A percentile compares a stretch with the other conserved stretches of the same genome.
phyloP scores from a whole-genome alignment of 192 early-diverging fungal genomes.

The Helicostylum pulchrum region DNA sequence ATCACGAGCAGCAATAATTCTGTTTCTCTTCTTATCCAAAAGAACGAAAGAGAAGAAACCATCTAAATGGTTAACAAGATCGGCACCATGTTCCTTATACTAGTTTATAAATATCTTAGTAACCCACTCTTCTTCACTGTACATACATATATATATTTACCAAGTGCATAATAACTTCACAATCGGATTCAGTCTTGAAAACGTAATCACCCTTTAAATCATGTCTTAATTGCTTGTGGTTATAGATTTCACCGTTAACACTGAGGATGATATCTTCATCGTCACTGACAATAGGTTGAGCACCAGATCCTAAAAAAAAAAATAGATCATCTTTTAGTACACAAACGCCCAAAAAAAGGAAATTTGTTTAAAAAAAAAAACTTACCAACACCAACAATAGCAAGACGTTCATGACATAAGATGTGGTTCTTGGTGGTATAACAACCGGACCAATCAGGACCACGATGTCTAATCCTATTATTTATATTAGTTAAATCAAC shows the following conservation, averaged over 20 bases:
- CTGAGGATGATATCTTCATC: slow-evolving; percentile 84
- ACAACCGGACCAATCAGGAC: slow-evolving; percentile 98
- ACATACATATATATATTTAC: slow-evolving; percentile 57
- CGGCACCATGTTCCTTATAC: slow-evolving; percentile 85
- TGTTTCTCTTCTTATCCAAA: slow-evolving; percentile 76
- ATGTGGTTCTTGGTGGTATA: slow-evolving; percentile 78
- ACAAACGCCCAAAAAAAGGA: background rate
- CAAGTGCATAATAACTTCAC: slow-evolving; percentile 93
- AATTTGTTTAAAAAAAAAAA: slow-evolving; percentile 14
- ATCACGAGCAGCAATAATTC: slow-evolving; percentile 91
- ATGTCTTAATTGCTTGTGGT: slow-evolving; percentile 83
- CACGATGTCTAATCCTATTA: slow-evolving; percentile 87
- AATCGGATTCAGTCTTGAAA: slow-evolving; percentile 98
- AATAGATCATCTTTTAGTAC: background rate
- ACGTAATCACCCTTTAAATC: slow-evolving; percentile 63
- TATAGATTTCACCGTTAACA: slow-evolving; percentile 99
- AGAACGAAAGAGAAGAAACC: slow-evolving; percentile 98
- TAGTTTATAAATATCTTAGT: slow-evolving; percentile 24
- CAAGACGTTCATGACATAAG: slow-evolving; percentile 95
- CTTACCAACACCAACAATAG: slow-evolving; percentile 96
- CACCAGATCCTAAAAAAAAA: slow-evolving; percentile 70
- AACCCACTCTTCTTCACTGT: background rate
- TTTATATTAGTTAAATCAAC: background rate
- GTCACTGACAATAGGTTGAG: slow-evolving; percentile 92
- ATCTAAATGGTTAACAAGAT: slow-evolving; percentile 84